Evolutionary conservation across 2,329 filamentous ascomycete genomes (phyloP), one percentile per base, ranked within the genome.

Genomic region (Colletotrichum filicis): DNA sequence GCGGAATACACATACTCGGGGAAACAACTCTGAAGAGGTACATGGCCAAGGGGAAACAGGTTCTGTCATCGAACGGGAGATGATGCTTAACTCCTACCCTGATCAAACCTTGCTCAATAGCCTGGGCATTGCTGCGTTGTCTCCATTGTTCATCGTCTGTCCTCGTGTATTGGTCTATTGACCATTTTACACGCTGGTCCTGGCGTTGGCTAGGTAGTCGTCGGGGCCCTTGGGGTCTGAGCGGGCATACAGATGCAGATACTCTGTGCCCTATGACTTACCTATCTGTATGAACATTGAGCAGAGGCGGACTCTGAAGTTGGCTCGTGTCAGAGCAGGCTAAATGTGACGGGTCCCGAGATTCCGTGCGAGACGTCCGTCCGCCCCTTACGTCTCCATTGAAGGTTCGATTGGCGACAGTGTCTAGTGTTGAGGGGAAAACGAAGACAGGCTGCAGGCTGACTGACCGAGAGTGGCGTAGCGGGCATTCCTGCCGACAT

Each of bases 271-370:
- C 42, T 22, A 49, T n/a, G 19, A 49, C 42, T 49, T 49, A 4
- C 42, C 42, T 49, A 49, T 42, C 37, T 16, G 6, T 42, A 46
- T 1, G 42, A 11, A 19, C 42, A 49, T 11, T 22, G 19, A 46
- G 32, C 35, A 65, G 60, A 35, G 53, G 42, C 58, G 52, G 58
- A 46, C 16, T 30, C 52, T 49, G 35, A 42, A 52, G 57, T 57
- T 71, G 56, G 68, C 35, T 68, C 24, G 32, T 52, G 70, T 69
- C 66, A 73, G 46, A 32, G 30, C 37, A 63, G 65, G 59, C 66
- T 69, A 56, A 70, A 35, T 56, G 28, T 30, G 32, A 60, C 61
- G 71, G 42, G 55, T 56, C 49, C 66, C 35, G 66, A 66, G 56
- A 28, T 65, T 52, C 67, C 70, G 70, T 46, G 53, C 46, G 59